Evolutionary conservation across 2,329 filamentous ascomycete species (phyloP), one percentile per base, ranked within the genome.

Genomic region (Fonsecaea monophora): DNA sequence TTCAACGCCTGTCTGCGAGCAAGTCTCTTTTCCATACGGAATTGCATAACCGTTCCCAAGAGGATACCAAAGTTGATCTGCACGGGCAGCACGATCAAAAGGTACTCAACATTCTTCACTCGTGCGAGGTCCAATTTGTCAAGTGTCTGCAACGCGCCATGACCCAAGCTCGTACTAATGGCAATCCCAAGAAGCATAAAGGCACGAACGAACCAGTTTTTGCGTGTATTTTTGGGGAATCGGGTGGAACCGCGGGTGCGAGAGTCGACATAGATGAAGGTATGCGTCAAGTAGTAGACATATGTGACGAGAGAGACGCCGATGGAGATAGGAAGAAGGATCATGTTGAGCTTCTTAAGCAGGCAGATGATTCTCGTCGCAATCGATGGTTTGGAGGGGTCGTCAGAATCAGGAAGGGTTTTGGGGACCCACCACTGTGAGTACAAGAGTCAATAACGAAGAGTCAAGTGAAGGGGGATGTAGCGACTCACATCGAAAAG

Each of bases 11-110:
- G 45, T 40, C 68, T 70, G 32, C 66, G 61, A 6, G 59, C 65
- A 30, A 60, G 32, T 55, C 70, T 61, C 68, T 71, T 71, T 64
- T 73, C 71, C 61, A 70, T 69, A 35, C 67, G 67, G 63, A 66
- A 72, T 45, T 73, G 71, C 59, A 70, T 65, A 10, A 68, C 53
- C 18, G 66, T 68, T 12, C 67, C 71, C 37, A 72, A 57, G 25
- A 73, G 58, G 18, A 73, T 40, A 15, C 71, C 71, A 45, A 73
- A 42, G 62, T 73, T 73, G 62, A 73, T 60, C 55, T 72, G 71
- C 15, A 72, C 60, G 2, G 71, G 71, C 5, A 72, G 61, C 12
- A 71, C 68, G 54, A 73, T 68, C 55, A 72, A 56, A 21, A 54
- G 50, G 48, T 73, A 73, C 45, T 73, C 71, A 8, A 70, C 21